Percentiles rank a stretch among this genome's conserved stretches.
Evolutionary conservation across 2,329 filamentous ascomycete genomes (phyloP).

Genomic region (Magnaporthiopsis rhizophila): DNA sequence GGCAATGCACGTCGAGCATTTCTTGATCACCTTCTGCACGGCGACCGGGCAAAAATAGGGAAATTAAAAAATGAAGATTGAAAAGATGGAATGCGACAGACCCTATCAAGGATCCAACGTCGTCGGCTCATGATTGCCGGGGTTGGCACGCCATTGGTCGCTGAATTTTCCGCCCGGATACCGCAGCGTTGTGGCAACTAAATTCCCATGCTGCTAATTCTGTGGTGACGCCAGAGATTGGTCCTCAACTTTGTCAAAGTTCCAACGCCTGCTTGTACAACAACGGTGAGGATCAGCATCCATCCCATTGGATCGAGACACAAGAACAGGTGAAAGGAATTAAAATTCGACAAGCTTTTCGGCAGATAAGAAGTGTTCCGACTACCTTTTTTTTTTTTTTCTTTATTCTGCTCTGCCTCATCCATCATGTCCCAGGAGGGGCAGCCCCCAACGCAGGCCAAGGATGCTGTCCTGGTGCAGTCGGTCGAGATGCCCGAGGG

Average conservation of each 20-base stretch:
- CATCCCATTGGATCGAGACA: not conserved
- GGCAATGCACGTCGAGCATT: too few species aligned
- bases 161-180: not conserved
- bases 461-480: constrained; percentile 74
- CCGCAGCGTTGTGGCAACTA: not conserved
- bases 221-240: not conserved
- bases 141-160: not conserved
- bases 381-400: not conserved
- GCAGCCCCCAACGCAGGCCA: constrained; percentile 53
- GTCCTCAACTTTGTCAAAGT: too few species aligned
- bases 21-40: not conserved
- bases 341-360: not conserved
- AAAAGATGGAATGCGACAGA: too few species aligned
- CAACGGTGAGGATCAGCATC: not conserved
- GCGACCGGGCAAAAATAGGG: not conserved
- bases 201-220: not conserved
- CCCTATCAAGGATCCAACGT: not conserved
- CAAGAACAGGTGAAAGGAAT: not conserved
- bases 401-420: not conserved
- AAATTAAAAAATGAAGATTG: not conserved
- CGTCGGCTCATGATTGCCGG: not conserved
- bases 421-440: constrained; percentile 25
- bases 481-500: constrained; percentile 75
- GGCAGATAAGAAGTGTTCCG: not conserved
- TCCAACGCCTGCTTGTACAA: not conserved